phyloP scores from a whole-genome alignment of 192 early-diverging fungal genomes.

The Backusella westeae region DNA sequence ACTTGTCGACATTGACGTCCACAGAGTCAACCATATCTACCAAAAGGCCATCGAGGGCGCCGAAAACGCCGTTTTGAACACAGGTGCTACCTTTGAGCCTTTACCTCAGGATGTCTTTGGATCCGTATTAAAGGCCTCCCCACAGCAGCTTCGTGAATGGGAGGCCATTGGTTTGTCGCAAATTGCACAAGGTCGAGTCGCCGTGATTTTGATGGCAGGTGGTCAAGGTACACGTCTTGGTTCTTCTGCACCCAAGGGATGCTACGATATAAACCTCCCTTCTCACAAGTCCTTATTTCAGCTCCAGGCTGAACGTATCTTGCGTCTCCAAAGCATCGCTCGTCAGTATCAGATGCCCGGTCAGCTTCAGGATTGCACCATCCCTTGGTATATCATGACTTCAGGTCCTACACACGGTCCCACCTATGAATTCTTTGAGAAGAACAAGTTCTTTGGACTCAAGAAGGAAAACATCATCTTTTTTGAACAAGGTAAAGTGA shows the following conservation, averaged over 20 bases:
- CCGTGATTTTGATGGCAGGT: constrained; percentile 91
- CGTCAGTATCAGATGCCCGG: constrained; percentile 25
- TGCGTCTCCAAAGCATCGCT: constrained; percentile 72
- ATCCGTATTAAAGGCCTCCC: constrained; percentile 57
- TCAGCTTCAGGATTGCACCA: constrained; percentile 50
- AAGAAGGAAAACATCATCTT: constrained; percentile 82
- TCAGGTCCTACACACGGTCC: constrained; percentile 87
- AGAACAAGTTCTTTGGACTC: constrained; percentile 88
- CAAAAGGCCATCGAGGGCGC: constrained; percentile 62
- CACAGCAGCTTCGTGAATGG: constrained; percentile 64
- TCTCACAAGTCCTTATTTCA: constrained; percentile 90
- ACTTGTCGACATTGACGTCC: constrained; percentile 72
- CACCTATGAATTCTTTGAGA: constrained; percentile 77
- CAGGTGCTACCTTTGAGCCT: constrained; percentile 57
- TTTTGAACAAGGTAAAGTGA: constrained; percentile 81
- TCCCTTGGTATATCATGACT: constrained; percentile 99
- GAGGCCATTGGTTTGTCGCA: constrained; percentile 67
- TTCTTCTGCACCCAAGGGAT: constrained; percentile 85
- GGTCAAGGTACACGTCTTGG: constrained; percentile 86
- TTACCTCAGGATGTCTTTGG: constrained; percentile 70
- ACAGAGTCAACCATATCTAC: constrained; percentile 80
- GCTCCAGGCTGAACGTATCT: constrained; percentile 93
- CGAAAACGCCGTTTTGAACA: constrained; percentile 37
- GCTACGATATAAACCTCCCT: constrained; percentile 92
- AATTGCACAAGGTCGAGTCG: constrained; percentile 88